These are phyloP conservation scores for Glonium stellatum DNA, from an alignment of 495 filamentous ascomycete species.

Conservation along the genomic window DNA sequence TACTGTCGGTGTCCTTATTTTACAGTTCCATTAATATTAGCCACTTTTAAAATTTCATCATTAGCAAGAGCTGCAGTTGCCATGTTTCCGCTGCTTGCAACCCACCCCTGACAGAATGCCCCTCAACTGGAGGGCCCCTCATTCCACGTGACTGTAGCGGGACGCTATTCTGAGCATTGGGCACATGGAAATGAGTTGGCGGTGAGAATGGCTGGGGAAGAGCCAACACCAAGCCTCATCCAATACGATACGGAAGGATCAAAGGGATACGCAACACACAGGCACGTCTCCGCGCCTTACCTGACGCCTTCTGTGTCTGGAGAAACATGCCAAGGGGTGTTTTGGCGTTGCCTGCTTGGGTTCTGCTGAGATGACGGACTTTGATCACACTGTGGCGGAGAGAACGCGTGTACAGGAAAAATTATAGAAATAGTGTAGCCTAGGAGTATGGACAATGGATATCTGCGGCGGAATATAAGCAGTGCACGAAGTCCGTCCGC, in stretches of 20 bases:
- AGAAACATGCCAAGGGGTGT: conserved; percentile 12
- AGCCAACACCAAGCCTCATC: conserved; percentile 11
- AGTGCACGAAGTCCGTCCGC: background rate
- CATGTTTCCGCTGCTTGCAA: background rate
- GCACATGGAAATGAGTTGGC: conserved; percentile 15
- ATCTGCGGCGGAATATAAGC: background rate
- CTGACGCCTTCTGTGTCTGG: background rate
- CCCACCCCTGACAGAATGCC: background rate
- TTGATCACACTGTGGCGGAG: conserved; percentile 23
- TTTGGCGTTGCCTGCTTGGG: conserved; percentile 23
- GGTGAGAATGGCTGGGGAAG: conserved; percentile 28
- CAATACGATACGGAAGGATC: background rate
- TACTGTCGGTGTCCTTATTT: background rate
- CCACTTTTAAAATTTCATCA: too few relatives aligned
- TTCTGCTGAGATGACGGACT: conserved; percentile 10
- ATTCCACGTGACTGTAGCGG: conserved; percentile 22
- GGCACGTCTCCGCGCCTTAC: background rate
- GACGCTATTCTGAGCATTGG: background rate
- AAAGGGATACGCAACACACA: background rate
- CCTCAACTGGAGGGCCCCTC: conserved; percentile 12
- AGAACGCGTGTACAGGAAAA: conserved; percentile 24
- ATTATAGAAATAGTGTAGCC: conserved; percentile 25
- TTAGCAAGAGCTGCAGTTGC: background rate
- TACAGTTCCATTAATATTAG: background rate
- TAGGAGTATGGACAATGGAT: background rate